Conservation (phyloP, 2,329 filamentous ascomycete genomes). For the Graphiopsis chlorocephala region DNA sequence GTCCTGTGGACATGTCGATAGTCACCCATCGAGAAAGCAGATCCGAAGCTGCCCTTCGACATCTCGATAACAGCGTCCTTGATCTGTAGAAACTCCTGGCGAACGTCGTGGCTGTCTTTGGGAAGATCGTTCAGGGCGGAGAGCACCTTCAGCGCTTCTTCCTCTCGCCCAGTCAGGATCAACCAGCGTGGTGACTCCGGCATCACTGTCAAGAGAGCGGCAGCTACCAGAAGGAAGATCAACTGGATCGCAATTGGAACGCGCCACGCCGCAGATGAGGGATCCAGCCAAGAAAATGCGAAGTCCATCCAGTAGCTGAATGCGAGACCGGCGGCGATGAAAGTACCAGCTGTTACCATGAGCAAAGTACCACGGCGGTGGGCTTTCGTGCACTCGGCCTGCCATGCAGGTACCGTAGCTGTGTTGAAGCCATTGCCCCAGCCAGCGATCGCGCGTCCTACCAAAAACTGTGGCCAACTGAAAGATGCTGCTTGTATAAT, state of each 20-base stretch:
- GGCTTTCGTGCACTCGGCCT: conserved; percentile 47
- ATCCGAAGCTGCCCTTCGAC: conserved; percentile 29
- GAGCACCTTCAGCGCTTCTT: conserved; percentile 35
- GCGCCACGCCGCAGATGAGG: conserved; percentile 32
- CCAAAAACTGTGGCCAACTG: conserved; percentile 45
- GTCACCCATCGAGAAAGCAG: conserved; percentile 38
- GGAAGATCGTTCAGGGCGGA: conserved; percentile 37
- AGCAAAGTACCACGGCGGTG: conserved; percentile 47
- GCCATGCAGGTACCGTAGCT: conserved; percentile 45
- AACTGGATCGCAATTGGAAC: conserved; percentile 33
- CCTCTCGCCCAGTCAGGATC: conserved; percentile 32
- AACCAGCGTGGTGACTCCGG: conserved; percentile 38
- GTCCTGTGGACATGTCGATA: conserved; percentile 46
- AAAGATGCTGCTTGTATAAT: conserved; percentile 56
- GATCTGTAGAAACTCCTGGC: conserved; percentile 32
- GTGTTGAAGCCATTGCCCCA: conserved; percentile 46
- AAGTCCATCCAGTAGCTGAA: conserved; percentile 41
- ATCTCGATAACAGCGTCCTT: conserved; percentile 39
- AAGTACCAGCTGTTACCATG: conserved; percentile 48
- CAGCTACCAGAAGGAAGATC: conserved; percentile 26
- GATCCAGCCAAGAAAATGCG: conserved; percentile 30
- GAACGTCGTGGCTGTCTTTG: conserved; percentile 32
- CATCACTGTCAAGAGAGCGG: conserved; percentile 25
- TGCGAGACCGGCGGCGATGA: conserved; percentile 46
- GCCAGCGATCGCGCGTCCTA: conserved; percentile 51